Base-by-base conservation (phyloP, 495 filamentous ascomycete species). In the Hypoxylon fuscum region DNA sequence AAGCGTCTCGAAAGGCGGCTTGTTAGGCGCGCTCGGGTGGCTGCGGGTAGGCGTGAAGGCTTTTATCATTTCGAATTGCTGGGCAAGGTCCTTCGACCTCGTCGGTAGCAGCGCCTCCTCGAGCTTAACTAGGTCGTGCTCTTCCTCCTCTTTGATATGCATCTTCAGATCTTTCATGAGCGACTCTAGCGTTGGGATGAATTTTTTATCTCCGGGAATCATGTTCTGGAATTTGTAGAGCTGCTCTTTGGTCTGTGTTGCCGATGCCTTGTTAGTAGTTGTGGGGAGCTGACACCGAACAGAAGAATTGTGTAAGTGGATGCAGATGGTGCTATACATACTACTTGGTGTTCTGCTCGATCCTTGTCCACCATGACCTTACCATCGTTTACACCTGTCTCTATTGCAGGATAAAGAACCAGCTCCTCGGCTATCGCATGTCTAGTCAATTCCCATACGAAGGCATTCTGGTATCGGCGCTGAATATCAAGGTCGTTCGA, bases 371-470 rank as follows among this genome's bases (percentile, higher is more conserved):
- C 84, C 64, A 88, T 75, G 0, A 68, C 55, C 12, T 70, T 38
- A 12, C 88, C 68, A n/a, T 76, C 59, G n/a, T 77, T 73, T 44
- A 86, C 52, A 61, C 85, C 84, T 1, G 55, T 60, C 62, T 90
- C 88, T 5, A 90, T 79, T 0, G 80, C 80, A 0, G 88, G 89
- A 70, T 90, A 91, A 12, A 91, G 78, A 31, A 89, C 82, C 1
- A 92, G 70, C 74, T 91, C 89, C 69, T 91, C 86, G 49, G 77
- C 84, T 63, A 90, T 76, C 0, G 82, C 81, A 65, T 90, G 84
- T 7, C 88, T 82, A 9, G 90, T 85, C 2, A 92, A 74, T 63
- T 87, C 86, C 89, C 88, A 92, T 25, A 85, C 84, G 54, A 91
- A 88, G 44, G 83, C 81, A 52, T 91, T 91, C 69, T 85, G 82